Conservation (phyloP, 768 basidiomycete genomes). For the Tricholoma matsutake region DNA sequence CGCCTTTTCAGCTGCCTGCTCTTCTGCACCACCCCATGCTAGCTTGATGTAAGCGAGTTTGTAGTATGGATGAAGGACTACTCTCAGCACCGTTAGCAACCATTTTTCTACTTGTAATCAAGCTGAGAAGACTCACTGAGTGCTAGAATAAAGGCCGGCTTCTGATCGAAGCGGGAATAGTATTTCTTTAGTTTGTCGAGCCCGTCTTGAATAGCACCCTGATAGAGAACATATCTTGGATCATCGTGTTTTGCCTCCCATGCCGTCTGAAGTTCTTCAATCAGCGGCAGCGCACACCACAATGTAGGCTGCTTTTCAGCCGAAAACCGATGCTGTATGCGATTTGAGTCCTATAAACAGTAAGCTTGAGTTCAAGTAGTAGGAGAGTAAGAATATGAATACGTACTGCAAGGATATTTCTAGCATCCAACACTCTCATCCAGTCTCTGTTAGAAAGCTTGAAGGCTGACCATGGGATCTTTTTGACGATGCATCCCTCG, state of each 20-base stretch:
- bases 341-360: conserved; percentile 25
- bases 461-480: too few relatives aligned
- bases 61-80: conserved; percentile 30
- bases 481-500: too few relatives aligned
- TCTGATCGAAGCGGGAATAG: conserved; percentile 20
- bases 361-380: too few relatives aligned
- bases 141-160: conserved; percentile 20
- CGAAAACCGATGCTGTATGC: conserved; percentile 20
- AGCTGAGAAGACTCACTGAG: conserved; percentile 20
- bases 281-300: too few relatives aligned
- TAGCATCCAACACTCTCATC: too few relatives aligned
- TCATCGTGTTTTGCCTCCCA: conserved; percentile 24
- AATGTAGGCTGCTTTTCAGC: conserved; percentile 4
- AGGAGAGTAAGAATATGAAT: too few relatives aligned
- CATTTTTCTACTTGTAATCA: background rate
- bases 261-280: conserved; percentile 1
- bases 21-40: too few relatives aligned
- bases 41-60: too few relatives aligned
- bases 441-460: too few relatives aligned
- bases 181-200: conserved; percentile 24
- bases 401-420: too few relatives aligned
- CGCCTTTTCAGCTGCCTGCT: too few relatives aligned
- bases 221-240: conserved; percentile 8
- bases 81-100: conserved; percentile 9
- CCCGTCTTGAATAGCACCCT: too few relatives aligned